A percentile compares a stretch with the other conserved stretches of the same genome.
Evolutionary conservation across 179 eudicot genomes (phyloP).

Genomic region (Amaranthus tricolor): DNA sequence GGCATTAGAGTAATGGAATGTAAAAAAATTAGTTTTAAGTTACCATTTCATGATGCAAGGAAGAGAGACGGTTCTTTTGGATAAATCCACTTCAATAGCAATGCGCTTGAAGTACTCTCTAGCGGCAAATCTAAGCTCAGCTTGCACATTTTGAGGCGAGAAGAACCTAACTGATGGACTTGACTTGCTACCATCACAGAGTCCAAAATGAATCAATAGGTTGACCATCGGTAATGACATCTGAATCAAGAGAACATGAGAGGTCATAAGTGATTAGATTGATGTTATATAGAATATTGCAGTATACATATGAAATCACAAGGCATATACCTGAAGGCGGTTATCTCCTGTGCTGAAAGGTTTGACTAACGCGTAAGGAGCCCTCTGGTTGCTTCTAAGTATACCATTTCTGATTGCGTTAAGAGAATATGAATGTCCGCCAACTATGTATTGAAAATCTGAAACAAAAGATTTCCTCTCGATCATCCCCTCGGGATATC

Average conservation of each 20-base stretch:
- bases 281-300: not conserved
- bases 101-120: slow-evolving; percentile 67
- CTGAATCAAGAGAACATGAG: slow-evolving; percentile 35
- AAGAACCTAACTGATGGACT: slow-evolving; percentile 72
- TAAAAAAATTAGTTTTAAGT: slow-evolving; percentile 5
- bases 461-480: slow-evolving; percentile 66
- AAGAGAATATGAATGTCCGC: slow-evolving; percentile 73
- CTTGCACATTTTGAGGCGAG: slow-evolving; percentile 56
- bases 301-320: not conserved
- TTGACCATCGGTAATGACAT: slow-evolving; percentile 57
- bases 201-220: slow-evolving; percentile 77
- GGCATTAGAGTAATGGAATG: not conserved
- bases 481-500: slow-evolving; percentile 68
- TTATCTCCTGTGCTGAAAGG: slow-evolving; percentile 64
- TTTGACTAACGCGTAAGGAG: slow-evolving; percentile 70
- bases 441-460: slow-evolving; percentile 72
- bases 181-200: slow-evolving; percentile 82
- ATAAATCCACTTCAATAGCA: slow-evolving; percentile 67
- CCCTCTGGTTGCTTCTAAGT: slow-evolving; percentile 74
- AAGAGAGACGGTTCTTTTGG: slow-evolving; percentile 68
- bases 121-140: slow-evolving; percentile 66
- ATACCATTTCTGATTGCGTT: slow-evolving; percentile 64
- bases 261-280: not conserved
- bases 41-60: slow-evolving; percentile 73
- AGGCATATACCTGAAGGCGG: slow-evolving; percentile 64